phyloP scores from a whole-genome alignment of 805 yeast genomes.

The Saccharomycopsis amapae region DNA sequence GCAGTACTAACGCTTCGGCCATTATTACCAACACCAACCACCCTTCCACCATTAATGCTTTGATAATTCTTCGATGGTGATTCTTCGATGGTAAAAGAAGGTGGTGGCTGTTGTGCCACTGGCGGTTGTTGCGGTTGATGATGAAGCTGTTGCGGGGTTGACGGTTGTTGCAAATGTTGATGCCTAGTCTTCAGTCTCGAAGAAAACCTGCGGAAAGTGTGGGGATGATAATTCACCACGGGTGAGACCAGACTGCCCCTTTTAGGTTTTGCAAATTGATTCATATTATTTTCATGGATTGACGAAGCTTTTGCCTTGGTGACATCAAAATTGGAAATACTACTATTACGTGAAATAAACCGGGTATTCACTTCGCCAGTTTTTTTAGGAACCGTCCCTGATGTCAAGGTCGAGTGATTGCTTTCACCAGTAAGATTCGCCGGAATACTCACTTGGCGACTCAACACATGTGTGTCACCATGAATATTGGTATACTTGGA shows the following conservation, averaged over 20 bases:
- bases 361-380: neutral
- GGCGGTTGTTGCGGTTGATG: neutral
- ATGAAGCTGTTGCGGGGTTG: neutral
- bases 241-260: neutral
- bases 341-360: slow-evolving; percentile 7
- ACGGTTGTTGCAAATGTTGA: neutral
- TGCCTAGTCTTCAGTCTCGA: slow-evolving; percentile 1
- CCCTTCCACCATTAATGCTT: slow-evolving; percentile 1
- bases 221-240: slow-evolving; percentile 5
- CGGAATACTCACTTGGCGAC: neutral
- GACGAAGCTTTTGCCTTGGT: neutral
- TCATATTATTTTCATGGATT: neutral
- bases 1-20: neutral
- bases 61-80: neutral
- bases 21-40: slow-evolving; percentile 18
- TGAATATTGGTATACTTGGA: slow-evolving; percentile 1
- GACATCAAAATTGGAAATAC: slow-evolving; percentile 11
- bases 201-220: slow-evolving; percentile 4
- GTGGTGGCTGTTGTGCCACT: neutral
- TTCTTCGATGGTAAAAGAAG: neutral
- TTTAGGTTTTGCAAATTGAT: neutral
- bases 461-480: slow-evolving; percentile 7
- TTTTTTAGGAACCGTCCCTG: neutral
- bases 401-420: slow-evolving; percentile 1
- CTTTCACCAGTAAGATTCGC: neutral